These are phyloP conservation scores for Globisporangium apiculatum DNA, from an alignment of 352 stramenopile genomes.

Conservation along the genomic window DNA sequence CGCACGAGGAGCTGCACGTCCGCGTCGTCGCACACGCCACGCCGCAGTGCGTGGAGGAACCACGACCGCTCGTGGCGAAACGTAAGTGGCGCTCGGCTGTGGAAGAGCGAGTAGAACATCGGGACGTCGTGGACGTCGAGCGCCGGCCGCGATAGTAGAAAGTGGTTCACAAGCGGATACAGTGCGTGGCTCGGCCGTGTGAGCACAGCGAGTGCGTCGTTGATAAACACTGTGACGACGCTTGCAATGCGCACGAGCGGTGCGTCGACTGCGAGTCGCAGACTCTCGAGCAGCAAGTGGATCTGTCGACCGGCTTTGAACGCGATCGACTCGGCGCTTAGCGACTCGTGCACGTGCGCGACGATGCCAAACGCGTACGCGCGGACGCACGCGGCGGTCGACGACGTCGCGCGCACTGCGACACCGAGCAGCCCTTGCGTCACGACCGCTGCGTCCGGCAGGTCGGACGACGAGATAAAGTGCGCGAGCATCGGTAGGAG, in stretches of 20 bases:
- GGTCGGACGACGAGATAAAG: constrained; percentile 65
- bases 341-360: constrained; percentile 63
- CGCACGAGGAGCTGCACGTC: constrained; percentile 68
- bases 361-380: constrained; percentile 69
- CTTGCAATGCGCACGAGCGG: constrained; percentile 57
- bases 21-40: constrained; percentile 51
- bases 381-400: constrained; percentile 42
- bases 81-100: constrained; percentile 57
- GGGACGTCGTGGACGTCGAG: constrained; percentile 78
- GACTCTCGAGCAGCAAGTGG: constrained; percentile 70
- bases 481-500: constrained; percentile 70
- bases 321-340: constrained; percentile 47
- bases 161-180: constrained; percentile 81
- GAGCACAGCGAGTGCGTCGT: constrained; percentile 67
- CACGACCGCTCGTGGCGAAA: constrained; percentile 82
- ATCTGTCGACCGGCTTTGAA: constrained; percentile 76
- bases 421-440: constrained; percentile 68
- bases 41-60: constrained; percentile 70
- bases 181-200: constrained; percentile 58
- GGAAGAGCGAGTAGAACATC: constrained; percentile 88
- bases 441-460: constrained; percentile 46
- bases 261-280: constrained; percentile 52
- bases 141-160: constrained; percentile 68
- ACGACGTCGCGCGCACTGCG: constrained; percentile 67
- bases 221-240: constrained; percentile 78